Conservation (phyloP, 2,329 filamentous ascomycete genomes). For the Botrytis sinoallii region DNA sequence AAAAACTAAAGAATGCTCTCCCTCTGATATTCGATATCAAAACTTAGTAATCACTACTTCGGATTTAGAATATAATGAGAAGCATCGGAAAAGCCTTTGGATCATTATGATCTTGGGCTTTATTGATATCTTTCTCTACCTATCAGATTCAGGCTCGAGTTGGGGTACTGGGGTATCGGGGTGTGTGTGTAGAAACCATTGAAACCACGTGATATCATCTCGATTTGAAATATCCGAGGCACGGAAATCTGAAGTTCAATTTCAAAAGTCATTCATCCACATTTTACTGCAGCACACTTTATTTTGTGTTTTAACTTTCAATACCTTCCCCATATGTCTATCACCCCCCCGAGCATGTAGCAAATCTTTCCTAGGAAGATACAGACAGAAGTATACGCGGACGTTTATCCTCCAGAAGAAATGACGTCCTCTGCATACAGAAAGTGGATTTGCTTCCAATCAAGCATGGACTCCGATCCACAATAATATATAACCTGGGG, state of each 20-base stretch:
- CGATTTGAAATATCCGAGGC: background rate
- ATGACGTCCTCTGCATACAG: background rate
- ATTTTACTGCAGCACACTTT: background rate
- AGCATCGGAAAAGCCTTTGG: background rate
- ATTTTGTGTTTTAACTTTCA: too few species aligned
- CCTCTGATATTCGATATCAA: background rate
- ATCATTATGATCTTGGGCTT: background rate
- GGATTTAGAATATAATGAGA: background rate
- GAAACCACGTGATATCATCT: background rate
- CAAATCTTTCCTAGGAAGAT: background rate
- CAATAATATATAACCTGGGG: background rate
- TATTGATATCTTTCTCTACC: background rate
- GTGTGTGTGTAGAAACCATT: background rate
- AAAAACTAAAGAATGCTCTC: background rate
- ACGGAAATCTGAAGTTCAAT: background rate
- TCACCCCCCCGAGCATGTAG: background rate
- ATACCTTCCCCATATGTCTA: background rate
- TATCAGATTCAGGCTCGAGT: background rate
- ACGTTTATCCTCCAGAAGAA: background rate
- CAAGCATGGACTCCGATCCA: background rate
- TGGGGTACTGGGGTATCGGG: background rate
- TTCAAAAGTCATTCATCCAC: background rate
- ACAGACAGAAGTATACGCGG: background rate
- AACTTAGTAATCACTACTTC: background rate
- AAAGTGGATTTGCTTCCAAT: background rate